Evolutionary conservation across 805 yeast genomes (phyloP), one percentile per base, ranked within the genome.

Genomic region (Phaffomyces thermotolerans): DNA sequence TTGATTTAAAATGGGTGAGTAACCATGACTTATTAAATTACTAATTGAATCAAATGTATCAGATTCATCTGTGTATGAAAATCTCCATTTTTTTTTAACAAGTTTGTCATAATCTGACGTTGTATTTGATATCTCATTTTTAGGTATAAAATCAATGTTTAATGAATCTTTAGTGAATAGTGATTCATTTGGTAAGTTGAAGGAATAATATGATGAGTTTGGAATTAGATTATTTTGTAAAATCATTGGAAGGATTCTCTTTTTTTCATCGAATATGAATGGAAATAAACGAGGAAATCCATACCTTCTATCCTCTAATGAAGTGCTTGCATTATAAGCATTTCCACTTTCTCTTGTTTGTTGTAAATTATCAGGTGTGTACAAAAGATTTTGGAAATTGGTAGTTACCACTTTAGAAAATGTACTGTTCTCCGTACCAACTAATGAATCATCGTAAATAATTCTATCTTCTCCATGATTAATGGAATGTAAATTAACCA

Each of bases 1-100:
- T 50, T 76, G 40, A 63, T 73, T 63, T 25, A 88, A 58, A 1
- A 87, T 70, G 0, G 95, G 88, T 0, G 85, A 71, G 42, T 66
- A 73, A 0, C 96, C 97, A 52, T 81, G 71, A 18, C 60, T 46
- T 5, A 79, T 57, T 36, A 68, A 68, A 3, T 63, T 50, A 34
- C 56, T 53, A 34, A 79, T 63, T 14, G 64, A 50, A 0, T 72
- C 60, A 54, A 75, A 81, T 1, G 61, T 49, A 45, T 79, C 76
- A 27, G 61, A 58, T 0, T 66, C 42, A 29, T 60, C 48, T 49
- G 80, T 81, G 39, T 65, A 63, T 0, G 68, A 48, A 37, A 63
- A 64, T 36, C 68, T 56, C 73, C 75, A 72, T 13, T 65, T 48
- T 4, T 53, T 48, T 14, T 40, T 6, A 14, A 58, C 48, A 34